phyloP scores from a whole-genome alignment of 2,329 filamentous ascomycete species.

The Penicillium glabrum region DNA sequence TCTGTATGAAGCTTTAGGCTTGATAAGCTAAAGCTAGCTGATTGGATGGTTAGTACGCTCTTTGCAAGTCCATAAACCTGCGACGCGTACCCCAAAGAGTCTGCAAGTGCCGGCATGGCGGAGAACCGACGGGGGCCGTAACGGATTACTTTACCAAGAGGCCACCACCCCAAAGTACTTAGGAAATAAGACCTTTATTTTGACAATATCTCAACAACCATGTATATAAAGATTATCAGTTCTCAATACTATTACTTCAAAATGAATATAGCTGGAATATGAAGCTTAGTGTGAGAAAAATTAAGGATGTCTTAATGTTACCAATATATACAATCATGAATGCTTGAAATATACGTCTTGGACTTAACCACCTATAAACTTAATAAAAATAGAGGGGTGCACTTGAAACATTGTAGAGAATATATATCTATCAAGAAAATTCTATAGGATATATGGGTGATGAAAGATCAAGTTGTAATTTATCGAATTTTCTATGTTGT shows the following conservation, averaged over 20 bases:
- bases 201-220: no score
- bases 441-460: neutral
- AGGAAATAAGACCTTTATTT: neutral
- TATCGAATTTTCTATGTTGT: neutral
- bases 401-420: neutral
- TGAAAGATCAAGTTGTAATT: neutral
- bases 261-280: neutral
- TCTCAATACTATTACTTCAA: no score
- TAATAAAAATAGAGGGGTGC: neutral
- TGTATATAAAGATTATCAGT: no score
- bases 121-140: neutral
- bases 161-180: neutral
- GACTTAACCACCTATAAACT: neutral
- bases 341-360: neutral
- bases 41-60: neutral
- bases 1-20: neutral
- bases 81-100: neutral
- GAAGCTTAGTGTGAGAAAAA: neutral
- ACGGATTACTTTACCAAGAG: neutral
- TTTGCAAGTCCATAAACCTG: neutral
- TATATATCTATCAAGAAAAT: neutral
- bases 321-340: neutral
- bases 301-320: neutral
- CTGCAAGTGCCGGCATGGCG: neutral
- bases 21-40: neutral